phyloP scores from a whole-genome alignment of 2,329 filamentous ascomycete species.

The Talaromyces marneffei region DNA sequence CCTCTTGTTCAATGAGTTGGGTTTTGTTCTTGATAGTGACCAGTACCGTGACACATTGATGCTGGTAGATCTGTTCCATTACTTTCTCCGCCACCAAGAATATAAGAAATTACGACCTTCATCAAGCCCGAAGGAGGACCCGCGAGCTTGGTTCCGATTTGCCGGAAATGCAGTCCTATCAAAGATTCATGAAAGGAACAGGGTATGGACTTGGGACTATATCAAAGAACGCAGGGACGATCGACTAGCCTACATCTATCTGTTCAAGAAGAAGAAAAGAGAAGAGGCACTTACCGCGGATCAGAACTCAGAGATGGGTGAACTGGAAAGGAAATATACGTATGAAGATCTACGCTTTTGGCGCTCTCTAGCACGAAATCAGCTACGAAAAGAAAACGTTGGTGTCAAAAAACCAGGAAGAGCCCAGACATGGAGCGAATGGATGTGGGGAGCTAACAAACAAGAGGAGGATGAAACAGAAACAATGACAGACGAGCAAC shows the following conservation, averaged over 20 bases:
- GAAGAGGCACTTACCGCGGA: slow-evolving; percentile 61
- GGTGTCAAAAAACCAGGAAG: slow-evolving; percentile 67
- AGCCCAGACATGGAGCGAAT: slow-evolving; percentile 82
- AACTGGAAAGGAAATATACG: slow-evolving; percentile 76
- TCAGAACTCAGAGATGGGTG: slow-evolving; percentile 66
- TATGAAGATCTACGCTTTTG: slow-evolving; percentile 98
- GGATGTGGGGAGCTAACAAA: slow-evolving; percentile 81
- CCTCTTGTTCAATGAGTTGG: slow-evolving; percentile 92
- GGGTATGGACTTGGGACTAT: slow-evolving; percentile 92
- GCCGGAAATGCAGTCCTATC: slow-evolving; percentile 81
- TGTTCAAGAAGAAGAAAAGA: slow-evolving; percentile 92
- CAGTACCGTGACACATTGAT: slow-evolving; percentile 96
- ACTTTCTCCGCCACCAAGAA: slow-evolving; percentile 95
- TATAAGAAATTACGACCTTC: slow-evolving; percentile 92
- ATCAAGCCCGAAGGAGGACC: slow-evolving; percentile 77
- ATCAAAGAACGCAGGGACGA: slow-evolving; percentile 90
- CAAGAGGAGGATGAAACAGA: slow-evolving; percentile 69
- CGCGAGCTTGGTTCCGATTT: slow-evolving; percentile 85
- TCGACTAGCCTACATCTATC: slow-evolving; percentile 76
- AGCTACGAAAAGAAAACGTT: slow-evolving; percentile 90
- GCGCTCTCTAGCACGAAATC: slow-evolving; percentile 87
- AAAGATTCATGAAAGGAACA: slow-evolving; percentile 93
- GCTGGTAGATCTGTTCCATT: slow-evolving; percentile 98
- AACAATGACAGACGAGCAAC: slow-evolving; percentile 89
- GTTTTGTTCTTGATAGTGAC: slow-evolving; percentile 92